Conservation (phyloP, 176 grass and related monocot genomes). For the Microstegium vimineum region DNA sequence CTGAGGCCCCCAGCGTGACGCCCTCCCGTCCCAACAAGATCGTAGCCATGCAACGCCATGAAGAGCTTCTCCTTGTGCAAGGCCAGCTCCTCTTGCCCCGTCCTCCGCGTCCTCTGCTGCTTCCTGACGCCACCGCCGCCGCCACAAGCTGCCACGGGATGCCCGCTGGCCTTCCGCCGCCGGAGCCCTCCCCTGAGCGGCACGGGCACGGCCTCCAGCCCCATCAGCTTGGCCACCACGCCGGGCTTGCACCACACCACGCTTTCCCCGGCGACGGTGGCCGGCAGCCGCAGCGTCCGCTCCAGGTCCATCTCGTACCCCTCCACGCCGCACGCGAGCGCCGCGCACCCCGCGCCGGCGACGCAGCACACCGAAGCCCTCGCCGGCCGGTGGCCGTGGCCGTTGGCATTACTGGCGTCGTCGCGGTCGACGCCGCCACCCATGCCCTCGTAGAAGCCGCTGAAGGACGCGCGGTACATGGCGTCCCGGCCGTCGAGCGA, state of each 20-base stretch:
- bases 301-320: conserved; percentile 66
- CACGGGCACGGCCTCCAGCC: conserved; percentile 72
- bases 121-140: conserved; percentile 36
- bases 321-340: not conserved
- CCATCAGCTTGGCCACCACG: conserved; percentile 86
- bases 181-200: conserved; percentile 34
- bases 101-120: conserved; percentile 44
- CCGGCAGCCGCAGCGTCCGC: conserved; percentile 60
- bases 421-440: not conserved
- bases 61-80: conserved; percentile 62
- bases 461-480: conserved; percentile 85
- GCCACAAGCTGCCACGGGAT: not conserved
- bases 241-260: conserved; percentile 95
- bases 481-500: conserved; percentile 89
- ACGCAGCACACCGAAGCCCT: conserved; percentile 36
- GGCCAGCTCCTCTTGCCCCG: conserved; percentile 43
- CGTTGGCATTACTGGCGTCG: not conserved
- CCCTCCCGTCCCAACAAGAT: not conserved
- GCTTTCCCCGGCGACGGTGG: conserved; percentile 64
- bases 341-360: conserved; percentile 19
- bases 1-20: not conserved
- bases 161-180: conserved; percentile 33
- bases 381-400: not conserved
- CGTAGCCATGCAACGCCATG: conserved; percentile 60
- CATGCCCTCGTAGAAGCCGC: conserved; percentile 28